Evolutionary conservation across 345 rosid genomes (phyloP).

Genomic region (Syzygium jambos): DNA sequence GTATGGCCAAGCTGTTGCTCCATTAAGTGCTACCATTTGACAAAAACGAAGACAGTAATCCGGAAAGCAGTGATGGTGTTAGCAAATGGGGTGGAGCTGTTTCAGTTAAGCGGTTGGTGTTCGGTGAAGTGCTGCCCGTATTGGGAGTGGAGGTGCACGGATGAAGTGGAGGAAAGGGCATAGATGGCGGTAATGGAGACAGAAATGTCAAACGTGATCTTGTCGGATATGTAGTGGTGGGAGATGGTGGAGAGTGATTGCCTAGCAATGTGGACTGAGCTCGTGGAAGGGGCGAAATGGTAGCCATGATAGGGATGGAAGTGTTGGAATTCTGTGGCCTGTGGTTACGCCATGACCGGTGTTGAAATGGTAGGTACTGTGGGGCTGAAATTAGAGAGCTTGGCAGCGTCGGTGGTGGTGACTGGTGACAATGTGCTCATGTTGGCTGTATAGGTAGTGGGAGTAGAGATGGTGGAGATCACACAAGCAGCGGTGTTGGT

Average conservation of each 20-base stretch:
- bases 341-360: neutral
- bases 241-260: neutral
- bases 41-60: neutral
- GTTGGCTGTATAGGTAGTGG: neutral
- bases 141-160: neutral
- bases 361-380: neutral
- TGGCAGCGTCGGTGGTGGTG: neutral
- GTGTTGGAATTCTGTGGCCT: neutral
- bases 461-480: neutral
- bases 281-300: neutral
- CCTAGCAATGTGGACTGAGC: neutral
- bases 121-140: no score
- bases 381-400: neutral
- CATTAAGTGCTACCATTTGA: neutral
- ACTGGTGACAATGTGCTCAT: neutral
- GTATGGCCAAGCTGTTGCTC: neutral
- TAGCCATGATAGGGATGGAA: neutral
- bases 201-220: neutral
- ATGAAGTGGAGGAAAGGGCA: neutral
- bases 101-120: no score
- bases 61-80: neutral
- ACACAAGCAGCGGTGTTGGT: neutral
- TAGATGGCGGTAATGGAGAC: neutral
- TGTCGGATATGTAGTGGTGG: neutral
- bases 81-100: no score